Evolutionary conservation across 148 eudicot species (phyloP), one percentile per base, ranked within the genome.

Genomic region (Dysphania ambrosioides): DNA sequence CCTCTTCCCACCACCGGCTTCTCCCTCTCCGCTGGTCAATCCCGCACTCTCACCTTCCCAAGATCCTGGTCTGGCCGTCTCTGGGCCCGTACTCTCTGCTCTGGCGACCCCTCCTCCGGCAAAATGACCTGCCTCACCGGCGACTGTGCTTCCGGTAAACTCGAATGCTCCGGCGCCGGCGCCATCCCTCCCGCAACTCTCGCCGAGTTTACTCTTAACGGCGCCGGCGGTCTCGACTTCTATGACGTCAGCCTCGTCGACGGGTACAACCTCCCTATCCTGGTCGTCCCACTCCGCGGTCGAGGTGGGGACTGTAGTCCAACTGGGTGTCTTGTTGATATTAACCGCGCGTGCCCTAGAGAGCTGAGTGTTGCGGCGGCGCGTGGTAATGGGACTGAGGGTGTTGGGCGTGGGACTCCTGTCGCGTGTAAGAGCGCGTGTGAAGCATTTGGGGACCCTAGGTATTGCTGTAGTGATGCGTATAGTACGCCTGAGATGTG

Each of bases 361-460:
- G 88, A 69, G 60, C 79, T 95, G 31, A 85, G 72, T 34, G 96
- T 92, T 84, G 63, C 74, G 68, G 76, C 66, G 8, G 75, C 66
- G 77, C 79, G 83, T 81, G 91, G 85, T 44, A 81, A 80, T 59
- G 80, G 87, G 60, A 78, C 83, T 31, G 21, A 56, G 41, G 24
- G 58, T 72, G 84, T 63, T 60, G 74, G 64, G 47, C 29, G 19
- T 30, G 79, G 79, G 5, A 44, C 68, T 18, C 87, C 60, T 40
- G 85, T 95, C 19, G 99, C 99, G 51, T 95, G 99, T 68, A 95
- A 83, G 90, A 95, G 99, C 82, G 99, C 97, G 65, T 95, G 99
- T 40, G 97, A 92, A 83, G 99, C 99, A 35, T 95, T 92, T 74
- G 96, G 92, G 73, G 90, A 89, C 63, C 99, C 99, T 0, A 62